Base-by-base conservation (phyloP, 257 asterid genomes). In the Cynanchum wilfordii region DNA sequence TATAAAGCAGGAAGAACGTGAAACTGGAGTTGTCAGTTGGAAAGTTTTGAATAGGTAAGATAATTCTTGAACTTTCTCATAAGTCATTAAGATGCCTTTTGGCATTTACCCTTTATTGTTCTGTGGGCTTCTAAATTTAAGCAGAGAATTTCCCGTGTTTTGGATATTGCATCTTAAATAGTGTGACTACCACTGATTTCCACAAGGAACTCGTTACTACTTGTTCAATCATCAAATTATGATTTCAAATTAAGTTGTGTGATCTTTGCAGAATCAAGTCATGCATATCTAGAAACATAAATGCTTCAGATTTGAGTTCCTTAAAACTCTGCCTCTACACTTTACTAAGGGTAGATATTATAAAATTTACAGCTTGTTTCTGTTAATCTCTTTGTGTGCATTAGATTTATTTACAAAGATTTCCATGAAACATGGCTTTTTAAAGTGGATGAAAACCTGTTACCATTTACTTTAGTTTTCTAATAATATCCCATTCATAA, bases 1-100 rank as follows among this genome's bases (percentile, higher is more conserved):
- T 64, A 90, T 95, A 77, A 95, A 95, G 88, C 96, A 95, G 85
- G 98, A 95, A 88, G 99, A 95, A 80, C 86, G 99, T 57, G 98
- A 92, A 85, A 95, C 98, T 38, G 99, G 99, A 16, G 98, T 95
- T 66, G 92, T 95, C 80, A 95, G 98, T 85, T 80, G 84, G 85
- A 79, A 86, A 77, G 99, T 95, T 70, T 80, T 95, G 81, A 79
- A 71, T 85, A 90, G 98, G 98, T 92, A 81, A 66, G 64, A 19
- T 62, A 69, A 22, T 75, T 73, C 50, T 67, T 55, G 42, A 51
- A 25, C 68, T 44, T 75, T 38, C 38, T 19, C 1, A 20, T 12
- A 5, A 66, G 27, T 47, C 63, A 16, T 36, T 33, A 24, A 19
- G 47, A 24, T 63, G 52, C 12, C 75, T 30, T 54, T 73, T 59